Base-by-base conservation (phyloP, 2,329 filamentous ascomycete genomes). In the Penicillium paneum region DNA sequence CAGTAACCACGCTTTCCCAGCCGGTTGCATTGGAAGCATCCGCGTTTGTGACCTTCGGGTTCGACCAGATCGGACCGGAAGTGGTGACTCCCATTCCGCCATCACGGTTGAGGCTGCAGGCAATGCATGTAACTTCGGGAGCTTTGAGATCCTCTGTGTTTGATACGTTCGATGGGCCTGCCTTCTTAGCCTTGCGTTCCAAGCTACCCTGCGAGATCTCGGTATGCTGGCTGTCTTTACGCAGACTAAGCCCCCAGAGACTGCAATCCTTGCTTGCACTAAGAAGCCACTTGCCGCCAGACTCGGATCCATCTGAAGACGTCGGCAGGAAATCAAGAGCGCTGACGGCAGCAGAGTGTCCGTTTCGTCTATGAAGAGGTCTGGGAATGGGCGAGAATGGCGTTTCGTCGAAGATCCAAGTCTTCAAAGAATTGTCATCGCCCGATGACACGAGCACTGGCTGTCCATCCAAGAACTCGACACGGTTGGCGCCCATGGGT, bases 1-100 rank as follows among this genome's bases (percentile, higher is more conserved):
- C 93, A 4, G 94, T 99, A 2, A 99, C 84, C 7, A 99, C 86
- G 68, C 93, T 97, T 73, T 99, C 95, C 94, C 94, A 99, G 1
- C 94, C 94, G 3, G 92, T 96, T 78, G 85, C 86, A 44, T 85
- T 79, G 62, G 91, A 86, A 3, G 88, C 85, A 71, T 91, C 87
- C 10, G 81, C 76, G n/a, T 82, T 84, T 52, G 86, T 83, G 26
- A 79, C 78, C 64, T 84, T 84, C 1, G 83, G 82, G 71, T 92
- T 92, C 61, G 91, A 87, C 93, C 93, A 97, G 54, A 96, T 85
- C 3, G 85, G 81, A 43, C 88, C 88, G 50, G 90, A 89, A 3
- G 88, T 87, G 63, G 92, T 81, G 8, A 90, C 86, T 34, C 92
- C 93, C 71, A 97, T 96, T 0, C 93, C 94, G 36, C 94, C 93